Base-by-base conservation (phyloP, 257 asterid genomes). In the Gardenia jasminoides region DNA sequence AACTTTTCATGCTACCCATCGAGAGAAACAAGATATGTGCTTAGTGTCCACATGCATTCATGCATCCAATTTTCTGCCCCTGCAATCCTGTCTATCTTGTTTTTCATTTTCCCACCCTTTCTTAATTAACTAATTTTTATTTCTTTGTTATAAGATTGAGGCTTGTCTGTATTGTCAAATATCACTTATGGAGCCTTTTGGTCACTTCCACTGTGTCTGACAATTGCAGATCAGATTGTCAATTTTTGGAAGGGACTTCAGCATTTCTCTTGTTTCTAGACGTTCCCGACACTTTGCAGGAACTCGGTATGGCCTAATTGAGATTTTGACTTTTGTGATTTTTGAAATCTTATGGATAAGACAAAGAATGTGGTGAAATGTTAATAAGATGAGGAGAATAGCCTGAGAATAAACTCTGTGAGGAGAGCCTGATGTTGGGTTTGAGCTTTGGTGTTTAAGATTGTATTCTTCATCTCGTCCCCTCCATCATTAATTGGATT, bases 261-360 rank as follows among this genome's bases (percentile, higher is more conserved):
- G 93, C 79, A 95, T 91, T 76, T 79, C 97, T 85, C 84, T 96
- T 83, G 69, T 93, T 85, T 92, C 99, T 79, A 93, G 99, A 80
- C 97, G 99, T 74, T 96, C 99, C 81, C 97, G 99, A 79, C 99
- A 96, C 85, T 96, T 96, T 90, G 99, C 99, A 56, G 99, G 99
- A 77, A 96, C 99, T 77, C 99, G 99, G 99, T 96, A 89, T 67
- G 83, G 64, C 75, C 52, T 74, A 15, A 67, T 71, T 20, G 76
- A 64, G 79, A 75, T 81, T 46, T 66, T 75, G 7, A 20, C 39
- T 43, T 75, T 75, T 79, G 54, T 7, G 46, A 19, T 61, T 61
- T 72, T 61, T 46, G 22, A 44, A 17, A 19, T 70, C 11, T 30
- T 43, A 50, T 28, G 22, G 22, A 54, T 43, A 41, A 44, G 52